Conservation (phyloP, 768 basidiomycete species). For the Pleurotus salmoneostramineus region DNA sequence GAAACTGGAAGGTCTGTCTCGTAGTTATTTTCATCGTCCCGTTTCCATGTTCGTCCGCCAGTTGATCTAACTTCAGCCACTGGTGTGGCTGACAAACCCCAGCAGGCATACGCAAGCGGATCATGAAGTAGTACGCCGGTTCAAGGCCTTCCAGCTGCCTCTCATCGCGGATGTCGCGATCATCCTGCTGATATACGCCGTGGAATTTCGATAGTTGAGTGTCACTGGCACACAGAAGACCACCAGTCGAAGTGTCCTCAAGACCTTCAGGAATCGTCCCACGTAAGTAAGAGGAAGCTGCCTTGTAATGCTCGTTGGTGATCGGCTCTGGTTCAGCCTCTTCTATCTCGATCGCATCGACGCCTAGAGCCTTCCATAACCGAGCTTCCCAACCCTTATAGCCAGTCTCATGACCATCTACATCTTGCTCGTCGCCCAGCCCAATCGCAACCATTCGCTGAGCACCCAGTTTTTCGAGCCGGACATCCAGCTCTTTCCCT, state of each 20-base stretch:
- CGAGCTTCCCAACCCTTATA: slow-evolving; percentile 93
- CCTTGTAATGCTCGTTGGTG: slow-evolving; percentile 99
- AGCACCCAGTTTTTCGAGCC: slow-evolving; percentile 76
- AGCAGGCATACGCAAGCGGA: slow-evolving; percentile 93
- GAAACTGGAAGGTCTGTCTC: slow-evolving; percentile 98
- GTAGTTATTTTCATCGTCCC: slow-evolving; percentile 97
- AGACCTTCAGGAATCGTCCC: slow-evolving; percentile 95
- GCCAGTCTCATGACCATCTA: slow-evolving; percentile 92
- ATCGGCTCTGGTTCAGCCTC: slow-evolving; percentile 96
- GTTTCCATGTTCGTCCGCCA: slow-evolving; percentile 92
- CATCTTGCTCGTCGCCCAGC: slow-evolving; percentile 95
- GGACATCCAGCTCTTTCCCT: slow-evolving; percentile 82
- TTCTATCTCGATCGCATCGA: slow-evolving; percentile 80
- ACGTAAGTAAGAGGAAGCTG: slow-evolving; percentile 87
- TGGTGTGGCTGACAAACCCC: slow-evolving; percentile 91
- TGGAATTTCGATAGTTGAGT: slow-evolving; percentile 98
- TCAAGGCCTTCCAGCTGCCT: slow-evolving; percentile 89
- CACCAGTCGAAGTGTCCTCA: slow-evolving; percentile 79
- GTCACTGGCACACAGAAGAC: slow-evolving; percentile 85
- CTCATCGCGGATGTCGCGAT: slow-evolving; percentile 97
- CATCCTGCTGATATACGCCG: slow-evolving; percentile 95
- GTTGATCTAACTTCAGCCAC: slow-evolving; percentile 95
- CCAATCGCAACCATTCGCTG: slow-evolving; percentile 73
- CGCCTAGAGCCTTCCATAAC: slow-evolving; percentile 92
- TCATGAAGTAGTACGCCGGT: slow-evolving; percentile 98